Base-by-base conservation (phyloP, 345 rosid genomes). In the Salix dunnii region DNA sequence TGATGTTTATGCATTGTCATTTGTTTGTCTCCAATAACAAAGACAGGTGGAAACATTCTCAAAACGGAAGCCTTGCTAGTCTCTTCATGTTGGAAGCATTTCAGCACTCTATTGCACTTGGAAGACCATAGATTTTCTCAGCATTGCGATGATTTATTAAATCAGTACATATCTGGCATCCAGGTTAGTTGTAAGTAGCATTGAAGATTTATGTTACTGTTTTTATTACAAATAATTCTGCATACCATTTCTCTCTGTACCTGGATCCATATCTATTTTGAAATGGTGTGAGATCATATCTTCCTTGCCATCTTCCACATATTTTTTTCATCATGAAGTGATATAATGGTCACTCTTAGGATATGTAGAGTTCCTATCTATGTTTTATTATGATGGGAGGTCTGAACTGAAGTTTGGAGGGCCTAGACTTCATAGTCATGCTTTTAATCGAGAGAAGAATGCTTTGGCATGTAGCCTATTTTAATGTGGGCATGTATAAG, bases 21-120 rank as follows among this genome's bases (percentile, higher is more conserved):
- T 36, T 78, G 63, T 69, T 58, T 75, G 16, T 63, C 72, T 78
- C 51, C 61, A 66, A 78, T 55, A 35, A 85, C 71, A 61, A 78
- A 81, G 82, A 72, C 88, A 89, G 94, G 81, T 70, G 70, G 82
- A 77, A 76, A 80, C 76, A 38, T 76, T 64, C 48, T 74, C 72
- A 80, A 48, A 49, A 77, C 85, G 69, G 84, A 93, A 76, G 86
- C 87, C 68, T 80, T 84, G 42, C 86, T 94, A 64, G 88, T 94
- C 69, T 91, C 90, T 81, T 92, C 97, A 51, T 92, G 97, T 76
- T 94, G 98, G 98, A 92, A 89, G 88, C 92, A 92, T 78, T 94
- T 87, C 72, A 74, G 93, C 76, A 63, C 78, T 78, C 83, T 94
- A 60, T 81, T 92, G 83, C 91, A 85, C 84, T 77, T 94, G 84